These are phyloP conservation scores for Leishmania gerbilli DNA, from an alignment of 208 protist genomes.

Conservation along the genomic window DNA sequence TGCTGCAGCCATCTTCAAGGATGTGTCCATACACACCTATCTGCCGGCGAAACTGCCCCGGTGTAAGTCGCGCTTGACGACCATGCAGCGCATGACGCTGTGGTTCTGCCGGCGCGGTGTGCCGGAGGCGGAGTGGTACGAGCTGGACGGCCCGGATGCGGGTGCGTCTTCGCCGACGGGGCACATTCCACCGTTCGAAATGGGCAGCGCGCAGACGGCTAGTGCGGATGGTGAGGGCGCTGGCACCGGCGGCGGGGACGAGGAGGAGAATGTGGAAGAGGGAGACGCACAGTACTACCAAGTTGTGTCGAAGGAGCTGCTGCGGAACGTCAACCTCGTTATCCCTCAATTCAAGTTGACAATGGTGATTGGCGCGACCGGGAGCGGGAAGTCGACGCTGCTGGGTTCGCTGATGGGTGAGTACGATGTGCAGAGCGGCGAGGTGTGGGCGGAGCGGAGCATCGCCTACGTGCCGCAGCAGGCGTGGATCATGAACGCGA, in stretches of 20 bases:
- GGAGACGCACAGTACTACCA: slow-evolving; percentile 28
- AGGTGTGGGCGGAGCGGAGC: slow-evolving; percentile 27
- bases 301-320: slow-evolving; percentile 41
- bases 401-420: slow-evolving; percentile 46
- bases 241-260: background rate
- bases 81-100: slow-evolving; percentile 21
- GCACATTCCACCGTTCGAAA: no score
- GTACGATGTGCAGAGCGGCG: slow-evolving; percentile 42
- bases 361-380: slow-evolving; percentile 65
- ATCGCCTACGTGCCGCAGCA: slow-evolving; percentile 93
- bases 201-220: background rate
- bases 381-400: slow-evolving; percentile 80
- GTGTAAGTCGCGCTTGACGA: slow-evolving; percentile 15
- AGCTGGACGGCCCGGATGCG: slow-evolving; percentile 1
- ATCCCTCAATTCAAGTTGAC: slow-evolving; percentile 46
- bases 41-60: slow-evolving; percentile 30
- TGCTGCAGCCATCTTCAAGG: slow-evolving; percentile 33
- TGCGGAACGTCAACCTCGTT: slow-evolving; percentile 45
- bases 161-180: background rate
- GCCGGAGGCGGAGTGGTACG: slow-evolving; percentile 34
- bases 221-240: background rate
- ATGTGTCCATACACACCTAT: slow-evolving; percentile 29
- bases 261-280: slow-evolving; percentile 9
- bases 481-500: slow-evolving; percentile 93
- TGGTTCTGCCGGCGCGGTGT: slow-evolving; percentile 26